Evolutionary conservation across 345 rosid species (phyloP), one percentile per base, ranked within the genome.

Genomic region (Gossypium australe): DNA sequence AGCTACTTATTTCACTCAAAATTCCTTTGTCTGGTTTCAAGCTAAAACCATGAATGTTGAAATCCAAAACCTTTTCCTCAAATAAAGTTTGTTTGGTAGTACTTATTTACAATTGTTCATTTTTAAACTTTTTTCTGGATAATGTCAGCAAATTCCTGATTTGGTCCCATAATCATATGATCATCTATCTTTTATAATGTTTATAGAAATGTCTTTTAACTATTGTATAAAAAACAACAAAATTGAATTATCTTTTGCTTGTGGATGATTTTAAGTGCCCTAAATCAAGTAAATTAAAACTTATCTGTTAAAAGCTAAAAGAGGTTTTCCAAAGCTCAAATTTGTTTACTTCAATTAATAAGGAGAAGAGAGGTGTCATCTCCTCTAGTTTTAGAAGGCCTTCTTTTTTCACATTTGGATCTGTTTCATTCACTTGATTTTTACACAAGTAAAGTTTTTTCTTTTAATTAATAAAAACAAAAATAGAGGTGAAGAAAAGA

Each of bases 111-210:
- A 49, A 25, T 49, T 4, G 44, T 49, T 49, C 17, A 48, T 24
- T 24, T 68, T 24, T 12, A 25, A 51, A 18, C 24, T 7, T 49
- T 27, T 51, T 27, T 57, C 6, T n/a, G 72, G 59, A 51, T 20
- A 69, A 16, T 69, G 25, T 49, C 59, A 9, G 10, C 13, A 27
- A 69, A 51, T 27, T 69, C 58, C n/a, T 16, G 59, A 17, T 27
- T 24, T 68, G 72, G 58, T 25, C 58, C 72, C 72, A 25, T 70
- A 4, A 70, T 70, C 60, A 70, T 51, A 3, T 51, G 56, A 44
- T 70, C 38, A 49, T 27, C 2, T 51, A 60, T 51, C 60, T 45
- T 51, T 52, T 51, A 70, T 27, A 27, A 27, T 51, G 60, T 52
- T 69, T 51, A 69, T 69, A 17, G 72, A 45, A 69, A 69, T 69